Evolutionary conservation across 2,329 filamentous ascomycete species (phyloP), one percentile per base, ranked within the genome.

Genomic region (Xylariaceae sp.): DNA sequence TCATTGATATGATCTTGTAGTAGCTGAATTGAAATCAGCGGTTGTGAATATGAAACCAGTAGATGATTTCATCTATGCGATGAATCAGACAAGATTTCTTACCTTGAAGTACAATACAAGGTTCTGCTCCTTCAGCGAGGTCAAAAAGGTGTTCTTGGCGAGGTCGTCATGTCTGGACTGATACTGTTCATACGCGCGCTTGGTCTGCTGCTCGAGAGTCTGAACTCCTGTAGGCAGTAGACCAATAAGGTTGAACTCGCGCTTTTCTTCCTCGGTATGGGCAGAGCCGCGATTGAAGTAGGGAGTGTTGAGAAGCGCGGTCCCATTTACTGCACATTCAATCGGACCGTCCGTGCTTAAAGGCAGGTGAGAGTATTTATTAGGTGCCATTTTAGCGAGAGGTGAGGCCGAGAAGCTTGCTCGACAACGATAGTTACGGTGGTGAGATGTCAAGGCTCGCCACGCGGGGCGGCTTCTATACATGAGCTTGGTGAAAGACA

Each of bases 71-170:
- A 11, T 32, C 14, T 20, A 22, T 12, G 25, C 14, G n/a, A 14
- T 14, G 8, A 35, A 11, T 4, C 22, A 8, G 10, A 23, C 3
- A 34, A 10, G 27, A 3, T 4, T 29, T 52, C 68, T 52, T 55
- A 86, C 85, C 63, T 75, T 82, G 65, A 83, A 94, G 63, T 88
- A 95, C 2, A 95, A 67, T 1, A 94, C 86, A 50, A 86, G 79
- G 65, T 93, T 95, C 65, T 95, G 90, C 56, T 88, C 82, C 59
- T 88, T 90, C 70, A 95, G 73, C 40, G 85, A 89, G 0, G 86
- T 87, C 73, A 95, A 77, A 61, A 95, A 95, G 0, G 88, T 91
- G 57, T 95, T 95, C 70, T 93, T 94, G 32, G 84, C 83, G 29
- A 95, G 67, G 52, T 85, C 77, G 61, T 84, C 78, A 0, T 67